Evolutionary conservation across 768 basidiomycete species (phyloP).

Genomic region (Russula abietina): DNA sequence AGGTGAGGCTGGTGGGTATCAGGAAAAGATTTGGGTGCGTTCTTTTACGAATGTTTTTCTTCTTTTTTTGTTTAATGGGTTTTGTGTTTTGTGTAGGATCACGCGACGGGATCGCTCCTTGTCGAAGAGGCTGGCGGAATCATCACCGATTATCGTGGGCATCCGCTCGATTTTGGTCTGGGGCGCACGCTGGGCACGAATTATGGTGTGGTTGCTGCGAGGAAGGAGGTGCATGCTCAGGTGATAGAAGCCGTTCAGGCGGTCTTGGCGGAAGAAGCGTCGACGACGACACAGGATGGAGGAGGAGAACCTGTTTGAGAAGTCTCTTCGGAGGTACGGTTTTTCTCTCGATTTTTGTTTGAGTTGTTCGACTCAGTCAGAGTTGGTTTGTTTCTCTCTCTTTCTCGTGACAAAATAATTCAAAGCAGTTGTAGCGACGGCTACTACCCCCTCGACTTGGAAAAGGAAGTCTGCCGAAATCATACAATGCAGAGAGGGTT

Average conservation of each 20-base stretch:
- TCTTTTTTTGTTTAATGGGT: too few species aligned
- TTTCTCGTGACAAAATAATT: neutral
- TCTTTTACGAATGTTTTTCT: too few species aligned
- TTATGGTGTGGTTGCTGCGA: slow-evolving; percentile 80
- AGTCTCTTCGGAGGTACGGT: neutral
- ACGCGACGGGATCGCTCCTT: slow-evolving; percentile 80
- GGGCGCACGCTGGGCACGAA: slow-evolving; percentile 84
- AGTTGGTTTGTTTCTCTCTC: neutral
- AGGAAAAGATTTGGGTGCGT: slow-evolving; percentile 88
- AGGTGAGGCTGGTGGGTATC: slow-evolving; percentile 61
- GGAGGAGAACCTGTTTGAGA: neutral
- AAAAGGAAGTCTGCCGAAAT: neutral
- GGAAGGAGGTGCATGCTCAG: slow-evolving; percentile 57
- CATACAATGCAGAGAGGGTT: neutral
- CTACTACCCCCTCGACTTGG: neutral
- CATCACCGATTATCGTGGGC: slow-evolving; percentile 79
- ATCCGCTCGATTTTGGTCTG: slow-evolving; percentile 75
- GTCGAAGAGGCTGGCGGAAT: slow-evolving; percentile 86
- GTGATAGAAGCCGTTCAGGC: slow-evolving; percentile 72
- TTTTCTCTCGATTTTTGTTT: neutral
- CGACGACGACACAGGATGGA: neutral
- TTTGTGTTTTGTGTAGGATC: slow-evolving; percentile 50
- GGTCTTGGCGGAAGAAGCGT: slow-evolving; percentile 31
- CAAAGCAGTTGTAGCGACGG: neutral
- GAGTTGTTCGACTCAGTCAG: neutral